A percentile compares a stretch with the other conserved stretches of the same genome.
These are phyloP conservation scores for Trametes elegans DNA, from an alignment of 768 basidiomycete genomes.

Conservation along the genomic window DNA sequence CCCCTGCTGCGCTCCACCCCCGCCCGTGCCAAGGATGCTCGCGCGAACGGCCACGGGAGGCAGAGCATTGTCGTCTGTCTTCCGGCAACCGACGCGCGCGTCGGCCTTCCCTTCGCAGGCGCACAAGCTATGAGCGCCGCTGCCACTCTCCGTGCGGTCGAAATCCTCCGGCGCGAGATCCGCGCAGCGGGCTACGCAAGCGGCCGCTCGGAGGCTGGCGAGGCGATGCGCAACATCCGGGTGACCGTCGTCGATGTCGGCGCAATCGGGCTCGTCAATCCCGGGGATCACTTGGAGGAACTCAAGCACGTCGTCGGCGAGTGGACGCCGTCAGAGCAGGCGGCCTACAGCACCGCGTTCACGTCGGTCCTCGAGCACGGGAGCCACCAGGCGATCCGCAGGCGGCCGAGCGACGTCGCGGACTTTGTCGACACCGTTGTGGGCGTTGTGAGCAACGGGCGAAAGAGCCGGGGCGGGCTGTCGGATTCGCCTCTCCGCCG, in stretches of 20 bases:
- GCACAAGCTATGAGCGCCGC: slow-evolving; percentile 77
- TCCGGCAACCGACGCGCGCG: slow-evolving; percentile 67
- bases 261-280: slow-evolving; percentile 36
- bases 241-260: slow-evolving; percentile 78
- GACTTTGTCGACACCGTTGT: slow-evolving; percentile 60
- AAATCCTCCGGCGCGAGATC: slow-evolving; percentile 75
- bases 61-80: slow-evolving; percentile 68
- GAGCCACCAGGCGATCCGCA: slow-evolving; percentile 38
- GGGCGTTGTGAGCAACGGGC: slow-evolving; percentile 57
- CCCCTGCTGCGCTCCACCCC: slow-evolving; percentile 74
- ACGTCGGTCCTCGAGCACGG: slow-evolving; percentile 44
- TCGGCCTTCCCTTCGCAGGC: slow-evolving; percentile 65
- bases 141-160: slow-evolving; percentile 65
- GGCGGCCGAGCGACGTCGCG: slow-evolving; percentile 55
- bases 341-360: slow-evolving; percentile 72
- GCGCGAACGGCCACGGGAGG: slow-evolving; percentile 39
- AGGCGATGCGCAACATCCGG: slow-evolving; percentile 63
- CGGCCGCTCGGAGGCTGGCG: slow-evolving; percentile 49
- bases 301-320: slow-evolving; percentile 50
- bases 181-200: slow-evolving; percentile 54
- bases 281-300: slow-evolving; percentile 28
- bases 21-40: slow-evolving; percentile 48
- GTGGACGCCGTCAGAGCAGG: slow-evolving; percentile 74
- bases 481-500: slow-evolving; percentile 29
- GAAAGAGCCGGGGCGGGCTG: slow-evolving; percentile 33